Evolutionary conservation across 495 filamentous ascomycete genomes (phyloP), one percentile per base, ranked within the genome.

Genomic region (Chaetomidium leptoderma): DNA sequence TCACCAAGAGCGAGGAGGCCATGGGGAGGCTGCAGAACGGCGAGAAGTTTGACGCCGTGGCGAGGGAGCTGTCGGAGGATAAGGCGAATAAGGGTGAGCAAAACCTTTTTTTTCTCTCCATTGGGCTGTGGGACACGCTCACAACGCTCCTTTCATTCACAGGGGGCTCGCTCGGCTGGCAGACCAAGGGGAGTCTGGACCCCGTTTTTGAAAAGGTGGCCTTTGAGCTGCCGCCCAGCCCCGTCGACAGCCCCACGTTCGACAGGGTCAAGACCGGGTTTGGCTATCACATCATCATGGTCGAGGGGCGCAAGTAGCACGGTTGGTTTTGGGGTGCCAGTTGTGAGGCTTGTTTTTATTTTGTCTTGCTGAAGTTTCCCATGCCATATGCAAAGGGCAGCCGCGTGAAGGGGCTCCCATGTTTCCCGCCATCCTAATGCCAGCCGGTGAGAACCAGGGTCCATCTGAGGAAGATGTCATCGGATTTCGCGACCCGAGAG

Each of bases 201-300:
- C 78, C 82, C 6, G 79, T 82, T 9, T 97, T 96, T 66, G 91
- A 93, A 67, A 85, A 86, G 64, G 84, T 84, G 5, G 92, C 91
- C 10, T 96, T 86, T 64, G 84, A 85, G 23, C 76, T 97, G 37
- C 86, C 89, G 62, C 76, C 83, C 0, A 91, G 87, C 68, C 86
- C 87, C 21, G 90, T 86, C n/a, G 80, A 67, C 13, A 89, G 78
- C 57, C 89, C 91, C 7, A 87, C 86, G 65, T 88, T 81, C 67
- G 88, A 74, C 14, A 88, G 95, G 74, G 86, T 84, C 30, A 95
- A 95, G 76, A 92, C 90, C 3, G 77, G 78, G 9, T 85, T 85
- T 74, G 92, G 92, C n/a, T 96, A 96, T 78, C 92, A 97, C 73
- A 85, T 96, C 53, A 86, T 96, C 55, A 93, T 96, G 86, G 89